A percentile compares a stretch with the other conserved stretches of the same genome.
phyloP scores from a whole-genome alignment of 192 early-diverging fungal species.

The Allomyces arbusculus region DNA sequence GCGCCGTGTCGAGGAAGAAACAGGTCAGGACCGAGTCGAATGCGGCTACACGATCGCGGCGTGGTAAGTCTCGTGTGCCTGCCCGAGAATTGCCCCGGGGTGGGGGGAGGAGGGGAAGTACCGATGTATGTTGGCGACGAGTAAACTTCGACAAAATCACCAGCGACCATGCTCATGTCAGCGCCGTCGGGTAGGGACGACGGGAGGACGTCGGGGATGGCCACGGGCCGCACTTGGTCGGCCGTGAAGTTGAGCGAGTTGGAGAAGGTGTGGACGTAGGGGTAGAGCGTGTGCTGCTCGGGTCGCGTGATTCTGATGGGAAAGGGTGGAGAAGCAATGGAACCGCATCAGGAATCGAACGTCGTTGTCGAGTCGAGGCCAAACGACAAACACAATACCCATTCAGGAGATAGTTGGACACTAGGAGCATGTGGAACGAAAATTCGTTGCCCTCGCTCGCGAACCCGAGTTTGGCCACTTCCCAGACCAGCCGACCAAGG shows the following conservation, averaged over 20 bases:
- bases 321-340: background rate
- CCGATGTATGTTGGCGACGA: conserved; percentile 1
- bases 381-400: conserved; percentile 11
- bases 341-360: conserved; percentile 2
- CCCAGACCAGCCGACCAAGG: conserved; percentile 77
- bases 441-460: conserved; percentile 85
- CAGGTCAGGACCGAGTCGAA: conserved; percentile 88
- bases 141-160: conserved; percentile 91
- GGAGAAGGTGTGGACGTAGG: conserved; percentile 83
- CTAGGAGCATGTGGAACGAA: conserved; percentile 87
- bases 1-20: conserved; percentile 95
- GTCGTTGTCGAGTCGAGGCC: background rate
- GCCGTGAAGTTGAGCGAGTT: conserved; percentile 31
- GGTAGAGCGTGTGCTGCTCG: conserved; percentile 55
- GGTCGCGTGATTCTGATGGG: conserved; percentile 21
- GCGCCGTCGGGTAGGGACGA: conserved; percentile 23
- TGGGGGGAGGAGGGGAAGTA: conserved; percentile 1
- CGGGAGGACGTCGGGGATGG: conserved; percentile 70
- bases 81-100: conserved; percentile 4
- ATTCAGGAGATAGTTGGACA: conserved; percentile 90
- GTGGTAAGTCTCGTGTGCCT: background rate
- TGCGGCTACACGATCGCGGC: conserved; percentile 9
- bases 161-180: conserved; percentile 90
- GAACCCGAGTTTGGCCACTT: conserved; percentile 61
- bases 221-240: conserved; percentile 42